Conservation (phyloP, 1,284 basidiomycete species). For the Sanguinoderma infundibulare region DNA sequence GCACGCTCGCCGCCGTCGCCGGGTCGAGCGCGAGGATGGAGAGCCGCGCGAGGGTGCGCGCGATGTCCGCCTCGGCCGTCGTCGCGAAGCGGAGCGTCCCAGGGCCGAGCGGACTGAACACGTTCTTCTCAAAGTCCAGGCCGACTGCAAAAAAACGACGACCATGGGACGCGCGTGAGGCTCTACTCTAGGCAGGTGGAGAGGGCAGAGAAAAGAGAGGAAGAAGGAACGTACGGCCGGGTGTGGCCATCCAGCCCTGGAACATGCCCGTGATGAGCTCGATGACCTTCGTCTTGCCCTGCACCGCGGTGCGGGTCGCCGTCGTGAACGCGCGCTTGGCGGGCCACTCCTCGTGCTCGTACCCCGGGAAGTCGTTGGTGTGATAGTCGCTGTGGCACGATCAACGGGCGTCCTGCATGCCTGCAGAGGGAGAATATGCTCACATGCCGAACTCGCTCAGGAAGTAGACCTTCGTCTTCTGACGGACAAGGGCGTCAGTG, state of each 20-base stretch:
- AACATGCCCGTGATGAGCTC: slow-evolving; percentile 33
- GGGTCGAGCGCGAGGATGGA: slow-evolving; percentile 31
- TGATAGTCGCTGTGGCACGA: slow-evolving; percentile 37
- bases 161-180: neutral
- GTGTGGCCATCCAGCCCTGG: slow-evolving; percentile 14
- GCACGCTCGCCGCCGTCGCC: slow-evolving; percentile 22
- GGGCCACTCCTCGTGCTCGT: slow-evolving; percentile 31
- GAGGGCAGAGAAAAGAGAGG: neutral
- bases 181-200: too few species aligned
- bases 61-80: slow-evolving; percentile 33
- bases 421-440: slow-evolving; percentile 6
- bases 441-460: slow-evolving; percentile 37
- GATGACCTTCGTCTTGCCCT: slow-evolving; percentile 31
- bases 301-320: too few species aligned
- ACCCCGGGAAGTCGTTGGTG: slow-evolving; percentile 32
- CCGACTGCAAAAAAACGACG: slow-evolving; percentile 25
- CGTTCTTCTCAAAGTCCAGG: slow-evolving; percentile 29
- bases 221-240: neutral
- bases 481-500: slow-evolving; percentile 25
- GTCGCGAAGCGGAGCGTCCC: slow-evolving; percentile 21
- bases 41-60: slow-evolving; percentile 31
- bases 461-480: slow-evolving; percentile 34
- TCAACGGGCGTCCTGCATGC: neutral
- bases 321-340: slow-evolving; percentile 25
- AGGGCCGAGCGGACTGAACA: slow-evolving; percentile 29